Base-by-base conservation (phyloP, 2,329 filamentous ascomycete genomes). In the Pseudocercospora fijiensis region DNA sequence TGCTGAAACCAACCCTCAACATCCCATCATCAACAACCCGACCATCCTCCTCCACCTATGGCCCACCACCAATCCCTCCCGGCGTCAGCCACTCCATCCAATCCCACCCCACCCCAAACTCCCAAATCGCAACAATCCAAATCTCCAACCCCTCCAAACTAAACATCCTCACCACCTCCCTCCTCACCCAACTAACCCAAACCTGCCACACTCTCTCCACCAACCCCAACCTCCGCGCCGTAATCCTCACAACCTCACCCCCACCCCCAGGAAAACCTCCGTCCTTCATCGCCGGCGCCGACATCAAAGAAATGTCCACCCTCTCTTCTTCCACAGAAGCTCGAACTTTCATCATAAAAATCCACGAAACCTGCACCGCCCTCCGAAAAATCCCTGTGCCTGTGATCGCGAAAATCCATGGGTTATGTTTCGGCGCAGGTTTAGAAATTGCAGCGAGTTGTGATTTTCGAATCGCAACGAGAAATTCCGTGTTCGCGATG, bases 371-470 rank as follows among this genome's bases (percentile, higher is more conserved):
- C 26, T 78, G 74, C 63, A 56, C 70, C 51, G 75, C 73, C 26
- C 64, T 79, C 2, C 74, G 77, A 2, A 68, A 75, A 11, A 68
- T 78, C 45, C 76, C 74, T 6, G 75, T 78, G 0, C 77, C 77
- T 0, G 76, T 79, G 6, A 74, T 80, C 58, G 76, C 72, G 18
- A 66, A 74, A n/a, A 70, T 79, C 2, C 69, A 78, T 58, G 77
- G 77, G 41, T 74, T 74, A 60, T 74, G 72, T 20, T 67, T 79
- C 20, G 78, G 77, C 1, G 77, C 76, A 2, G 77, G 77, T 1
- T 65, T 78, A 26, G 74, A 77, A 53, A 66, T 79, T 27, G 70
- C 71, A 26, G 76, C 74, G 3, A 69, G 75, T 8, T 78, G 77
- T 56, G 78, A 79, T 65, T 63, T 79, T 43, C 70, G 76, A 18